Base-by-base conservation (phyloP, 2,329 filamentous ascomycete species). In the Diaporthe nobilis region DNA sequence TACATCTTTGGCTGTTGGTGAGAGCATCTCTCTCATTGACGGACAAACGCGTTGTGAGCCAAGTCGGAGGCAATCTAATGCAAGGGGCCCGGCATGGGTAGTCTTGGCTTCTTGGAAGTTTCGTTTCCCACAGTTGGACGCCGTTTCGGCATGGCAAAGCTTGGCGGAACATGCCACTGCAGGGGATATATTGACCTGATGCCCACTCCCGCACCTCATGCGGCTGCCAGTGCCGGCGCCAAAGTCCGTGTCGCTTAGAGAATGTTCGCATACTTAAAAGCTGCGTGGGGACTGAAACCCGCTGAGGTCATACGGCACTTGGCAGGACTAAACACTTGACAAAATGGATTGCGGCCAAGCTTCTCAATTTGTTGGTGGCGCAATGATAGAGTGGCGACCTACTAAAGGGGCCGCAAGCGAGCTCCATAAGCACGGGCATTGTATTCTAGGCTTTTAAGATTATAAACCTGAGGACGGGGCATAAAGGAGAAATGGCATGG, bases 11-110 rank as follows among this genome's bases (percentile, higher is more conserved):
- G 44, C 28, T 39, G 31, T 25, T 22, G 31, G 22, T 39, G 47
- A 37, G 31, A 17, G 31, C 22, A 17, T 15, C 31, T 51, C 22
- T 39, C 44, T 53, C 47, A 68, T 68, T 39, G 63, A 68, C 44
- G 31, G 63, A 68, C 22, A 68, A 68, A 68, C 1, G 7, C 12
- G 39, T 3, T 3, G 44, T 1, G 1, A 20, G 28, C 63, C 63
- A 67, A 67, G 63, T n/a, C 63, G 44, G 44, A 67, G 44, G 4
- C n/a, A 67, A 67, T 67, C 44, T 67, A 39, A 67, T 39, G 63
- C 31, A 37, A 68, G 63, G 63, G 63, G 63, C 31, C 63, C 28
- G 63, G 63, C 44, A 65, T 37, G 55, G 31, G 7, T 37, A 6
- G 63, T 25, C 44, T 68, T 68, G 63, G 57, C 39, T 68, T 13